Conservation (phyloP, 1,284 basidiomycete genomes). For the Leccinum fallax region DNA sequence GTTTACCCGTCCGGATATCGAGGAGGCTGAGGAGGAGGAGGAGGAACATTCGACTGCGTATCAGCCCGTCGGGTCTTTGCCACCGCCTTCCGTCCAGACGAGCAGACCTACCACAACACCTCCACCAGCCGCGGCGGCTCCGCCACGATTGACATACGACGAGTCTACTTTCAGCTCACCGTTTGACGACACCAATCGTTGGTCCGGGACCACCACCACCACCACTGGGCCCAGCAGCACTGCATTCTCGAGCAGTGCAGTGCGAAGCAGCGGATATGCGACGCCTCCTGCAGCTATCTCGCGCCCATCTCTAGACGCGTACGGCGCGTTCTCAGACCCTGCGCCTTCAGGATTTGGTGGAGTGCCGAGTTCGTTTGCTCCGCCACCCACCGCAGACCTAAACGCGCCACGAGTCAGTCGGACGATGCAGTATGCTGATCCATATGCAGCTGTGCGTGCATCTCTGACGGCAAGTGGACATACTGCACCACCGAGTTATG, state of each 20-base stretch:
- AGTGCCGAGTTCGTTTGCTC: slow-evolving; percentile 29
- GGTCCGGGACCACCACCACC: slow-evolving; percentile 37
- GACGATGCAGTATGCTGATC: slow-evolving; percentile 88
- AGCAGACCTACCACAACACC: slow-evolving; percentile 37
- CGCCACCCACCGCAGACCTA: slow-evolving; percentile 41
- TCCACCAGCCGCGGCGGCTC: slow-evolving; percentile 32
- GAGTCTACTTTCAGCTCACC: slow-evolving; percentile 47
- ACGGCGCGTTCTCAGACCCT: slow-evolving; percentile 86
- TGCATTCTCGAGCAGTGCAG: slow-evolving; percentile 35
- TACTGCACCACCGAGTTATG: slow-evolving; percentile 50
- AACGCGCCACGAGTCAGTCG: slow-evolving; percentile 63
- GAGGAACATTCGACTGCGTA: slow-evolving; percentile 43
- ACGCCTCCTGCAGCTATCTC: slow-evolving; percentile 37
- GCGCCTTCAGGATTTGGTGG: slow-evolving; percentile 67
- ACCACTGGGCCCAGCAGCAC: slow-evolving; percentile 39
- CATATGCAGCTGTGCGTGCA: slow-evolving; percentile 74
- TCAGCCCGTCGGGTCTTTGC: slow-evolving; percentile 28
- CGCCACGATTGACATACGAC: slow-evolving; percentile 39
- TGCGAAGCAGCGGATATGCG: slow-evolving; percentile 30
- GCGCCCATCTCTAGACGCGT: slow-evolving; percentile 79
- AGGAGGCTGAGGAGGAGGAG: slow-evolving; percentile 46
- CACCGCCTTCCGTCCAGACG: slow-evolving; percentile 24
- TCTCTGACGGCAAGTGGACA: slow-evolving; percentile 35
- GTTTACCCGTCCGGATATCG: slow-evolving; percentile 56
- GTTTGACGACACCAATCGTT: slow-evolving; percentile 57